Percentiles rank a stretch among this genome's conserved stretches.
Evolutionary conservation across 2,329 filamentous ascomycete genomes (phyloP).

Genomic region (Corniculantispora saksenae): DNA sequence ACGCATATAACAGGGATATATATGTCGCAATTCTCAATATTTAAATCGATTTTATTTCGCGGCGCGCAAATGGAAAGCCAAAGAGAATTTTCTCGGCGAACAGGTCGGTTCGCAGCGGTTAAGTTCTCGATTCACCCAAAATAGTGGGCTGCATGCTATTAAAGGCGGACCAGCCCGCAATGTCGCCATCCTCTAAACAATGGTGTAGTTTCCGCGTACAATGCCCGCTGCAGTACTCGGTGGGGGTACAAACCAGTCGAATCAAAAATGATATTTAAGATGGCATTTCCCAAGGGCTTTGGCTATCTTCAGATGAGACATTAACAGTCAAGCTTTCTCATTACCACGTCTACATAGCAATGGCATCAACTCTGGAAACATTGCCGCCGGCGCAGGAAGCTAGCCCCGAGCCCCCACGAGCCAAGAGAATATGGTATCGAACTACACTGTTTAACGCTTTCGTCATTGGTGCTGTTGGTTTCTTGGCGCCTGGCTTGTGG

Average conservation of each 20-base stretch:
- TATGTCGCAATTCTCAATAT: background rate
- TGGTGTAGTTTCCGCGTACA: background rate
- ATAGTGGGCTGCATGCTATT: background rate
- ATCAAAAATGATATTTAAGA: background rate
- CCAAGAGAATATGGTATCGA: conserved; percentile 45
- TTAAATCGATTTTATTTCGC: background rate
- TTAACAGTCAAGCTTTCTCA: background rate
- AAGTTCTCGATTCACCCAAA: background rate
- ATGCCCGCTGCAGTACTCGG: background rate
- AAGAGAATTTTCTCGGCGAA: background rate
- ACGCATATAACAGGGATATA: background rate
- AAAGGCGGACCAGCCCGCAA: conserved; percentile 15
- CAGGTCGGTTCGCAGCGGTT: conserved; percentile 3
- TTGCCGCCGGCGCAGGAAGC: background rate
- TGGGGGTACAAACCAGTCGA: background rate
- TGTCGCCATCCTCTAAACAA: conserved; percentile 15
- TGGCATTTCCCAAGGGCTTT: background rate
- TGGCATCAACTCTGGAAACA: conserved; percentile 2
- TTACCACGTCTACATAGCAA: background rate
- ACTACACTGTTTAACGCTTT: conserved; percentile 55
- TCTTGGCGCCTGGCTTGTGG: conserved; percentile 53
- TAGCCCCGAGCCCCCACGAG: background rate
- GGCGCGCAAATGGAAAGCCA: no score
- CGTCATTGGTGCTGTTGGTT: conserved; percentile 54
- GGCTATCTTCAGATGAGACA: background rate